phyloP scores from a whole-genome alignment of 2,329 filamentous ascomycete species.

The Arthrinium phaeospermum region DNA sequence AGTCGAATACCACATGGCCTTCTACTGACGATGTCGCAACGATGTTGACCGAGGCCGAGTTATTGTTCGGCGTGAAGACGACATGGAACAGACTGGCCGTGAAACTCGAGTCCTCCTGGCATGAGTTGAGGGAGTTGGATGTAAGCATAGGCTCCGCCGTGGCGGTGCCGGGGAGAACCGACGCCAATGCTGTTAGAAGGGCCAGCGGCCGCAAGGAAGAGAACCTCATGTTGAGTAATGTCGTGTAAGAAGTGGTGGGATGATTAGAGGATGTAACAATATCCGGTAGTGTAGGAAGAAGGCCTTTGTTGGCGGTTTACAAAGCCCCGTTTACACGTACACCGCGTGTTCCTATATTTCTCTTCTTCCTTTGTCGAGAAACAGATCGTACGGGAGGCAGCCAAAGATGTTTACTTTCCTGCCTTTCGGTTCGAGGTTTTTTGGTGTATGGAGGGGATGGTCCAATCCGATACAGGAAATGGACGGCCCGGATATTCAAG shows the following conservation, averaged over 20 bases:
- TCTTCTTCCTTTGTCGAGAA: constrained; percentile 2
- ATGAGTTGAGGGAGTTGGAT: constrained; percentile 84
- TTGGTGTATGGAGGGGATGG: not conserved
- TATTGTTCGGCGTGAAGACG: constrained; percentile 77
- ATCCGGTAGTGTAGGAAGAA: constrained; percentile 8
- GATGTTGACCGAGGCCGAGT: constrained; percentile 74
- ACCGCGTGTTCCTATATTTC: constrained; percentile 17
- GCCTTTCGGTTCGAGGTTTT: not conserved
- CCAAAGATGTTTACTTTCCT: not conserved
- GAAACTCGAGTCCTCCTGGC: constrained; percentile 84
- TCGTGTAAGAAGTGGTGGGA: constrained; percentile 19
- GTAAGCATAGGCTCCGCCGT: constrained; percentile 72
- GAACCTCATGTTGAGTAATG: constrained; percentile 51
- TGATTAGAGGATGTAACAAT: constrained; percentile 14
- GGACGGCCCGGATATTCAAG: not conserved
- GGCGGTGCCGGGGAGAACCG: constrained; percentile 50
- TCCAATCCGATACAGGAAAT: constrained; percentile 7
- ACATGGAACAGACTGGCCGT: constrained; percentile 90
- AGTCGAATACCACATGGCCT: constrained; percentile 79
- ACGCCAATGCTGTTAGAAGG: constrained; percentile 51
- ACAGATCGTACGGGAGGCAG: not conserved
- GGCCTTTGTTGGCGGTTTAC: constrained; percentile 7
- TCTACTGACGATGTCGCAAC: constrained; percentile 82
- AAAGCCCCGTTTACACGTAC: constrained; percentile 9
- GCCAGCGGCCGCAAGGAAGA: constrained; percentile 51